Evolutionary conservation across 2,329 filamentous ascomycete species (phyloP).

Genomic region (Fusarium foetens): DNA sequence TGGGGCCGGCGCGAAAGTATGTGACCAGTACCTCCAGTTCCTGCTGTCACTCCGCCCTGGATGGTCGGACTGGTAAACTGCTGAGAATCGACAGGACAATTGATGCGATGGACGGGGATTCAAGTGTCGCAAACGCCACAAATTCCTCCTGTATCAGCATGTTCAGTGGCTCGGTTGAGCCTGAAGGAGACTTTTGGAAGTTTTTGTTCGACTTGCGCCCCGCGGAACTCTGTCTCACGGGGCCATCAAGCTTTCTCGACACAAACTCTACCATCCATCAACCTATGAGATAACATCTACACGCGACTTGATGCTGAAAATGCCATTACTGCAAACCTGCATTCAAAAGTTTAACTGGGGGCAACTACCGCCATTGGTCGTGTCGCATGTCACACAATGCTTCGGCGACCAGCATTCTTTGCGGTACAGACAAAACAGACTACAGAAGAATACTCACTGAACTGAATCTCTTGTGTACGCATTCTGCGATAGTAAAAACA

Average conservation of each 20-base stretch:
- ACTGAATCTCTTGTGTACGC: accelerated
- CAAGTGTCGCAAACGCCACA: neutral
- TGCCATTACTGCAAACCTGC: neutral
- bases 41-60: neutral
- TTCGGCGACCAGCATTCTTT: neutral
- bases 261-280: neutral
- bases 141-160: accelerated
- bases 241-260: neutral
- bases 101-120: neutral
- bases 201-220: neutral
- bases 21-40: neutral
- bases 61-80: neutral
- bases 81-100: accelerated
- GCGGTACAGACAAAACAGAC: accelerated
- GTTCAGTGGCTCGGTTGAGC: too few species aligned
- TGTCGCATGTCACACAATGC: neutral
- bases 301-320: neutral
- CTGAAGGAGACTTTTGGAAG: accelerated
- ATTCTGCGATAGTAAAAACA: too few species aligned
- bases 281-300: accelerated
- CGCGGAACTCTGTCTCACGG: too few species aligned
- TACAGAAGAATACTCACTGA: accelerated
- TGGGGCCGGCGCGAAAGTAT: neutral
- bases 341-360: neutral
- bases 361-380: accelerated